phyloP scores from a whole-genome alignment of 2,329 filamentous ascomycete species.

The Colletotrichum viniferum region DNA sequence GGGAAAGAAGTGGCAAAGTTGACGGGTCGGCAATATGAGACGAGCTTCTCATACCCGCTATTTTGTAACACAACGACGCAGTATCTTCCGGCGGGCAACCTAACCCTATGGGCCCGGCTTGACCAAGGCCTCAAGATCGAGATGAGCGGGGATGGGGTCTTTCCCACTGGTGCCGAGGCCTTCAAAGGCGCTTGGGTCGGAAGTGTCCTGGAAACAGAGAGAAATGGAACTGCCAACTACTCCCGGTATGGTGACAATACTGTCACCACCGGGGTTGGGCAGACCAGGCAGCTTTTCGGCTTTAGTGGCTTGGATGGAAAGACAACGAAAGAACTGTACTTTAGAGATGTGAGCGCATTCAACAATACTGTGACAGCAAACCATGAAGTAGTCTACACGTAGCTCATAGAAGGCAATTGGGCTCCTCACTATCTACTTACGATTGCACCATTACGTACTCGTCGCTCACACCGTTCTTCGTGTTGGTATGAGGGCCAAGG shows the following conservation, averaged over 20 bases:
- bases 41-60: slow-evolving; percentile 64
- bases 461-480: background rate
- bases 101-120: slow-evolving; percentile 47
- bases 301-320: slow-evolving; percentile 49
- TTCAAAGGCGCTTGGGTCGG: slow-evolving; percentile 39
- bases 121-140: slow-evolving; percentile 44
- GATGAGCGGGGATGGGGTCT: slow-evolving; percentile 43
- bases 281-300: slow-evolving; percentile 59
- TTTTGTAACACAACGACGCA: slow-evolving; percentile 55
- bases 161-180: slow-evolving; percentile 65
- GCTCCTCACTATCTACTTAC: background rate
- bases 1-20: slow-evolving; percentile 30
- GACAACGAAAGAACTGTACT: slow-evolving; percentile 54
- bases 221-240: slow-evolving; percentile 64
- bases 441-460: background rate
- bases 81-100: slow-evolving; percentile 44
- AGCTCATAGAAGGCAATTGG: background rate
- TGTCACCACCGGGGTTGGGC: slow-evolving; percentile 56
- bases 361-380: slow-evolving; percentile 45
- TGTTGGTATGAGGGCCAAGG: background rate
- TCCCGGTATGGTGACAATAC: slow-evolving; percentile 48
- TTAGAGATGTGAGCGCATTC: slow-evolving; percentile 57
- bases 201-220: slow-evolving; percentile 49
- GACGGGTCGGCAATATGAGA: slow-evolving; percentile 29
- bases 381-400: background rate